Percentiles rank a stretch among this genome's conserved stretches.
Evolutionary conservation across 2,329 filamentous ascomycete species (phyloP).

Genomic region (Coleophoma cylindrospora): DNA sequence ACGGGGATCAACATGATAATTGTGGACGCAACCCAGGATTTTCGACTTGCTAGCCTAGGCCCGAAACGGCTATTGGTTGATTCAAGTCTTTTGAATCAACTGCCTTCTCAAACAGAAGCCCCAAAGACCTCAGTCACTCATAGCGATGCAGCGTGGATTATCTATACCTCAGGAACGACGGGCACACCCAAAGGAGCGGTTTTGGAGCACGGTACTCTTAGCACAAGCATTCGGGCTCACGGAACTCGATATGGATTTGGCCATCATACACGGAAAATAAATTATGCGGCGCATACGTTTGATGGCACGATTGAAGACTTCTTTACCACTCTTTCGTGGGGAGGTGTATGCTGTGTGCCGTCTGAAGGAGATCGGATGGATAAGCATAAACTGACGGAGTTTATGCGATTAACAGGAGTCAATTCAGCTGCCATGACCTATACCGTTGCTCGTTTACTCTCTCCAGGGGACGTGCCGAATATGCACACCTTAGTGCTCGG

Average conservation of each 20-base stretch:
- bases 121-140: constrained; percentile 2
- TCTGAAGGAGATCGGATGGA: constrained; percentile 11
- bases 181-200: constrained; percentile 12
- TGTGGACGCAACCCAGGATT: neutral
- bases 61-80: neutral
- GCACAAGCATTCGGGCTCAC: constrained; percentile 2
- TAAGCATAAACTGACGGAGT: constrained; percentile 4
- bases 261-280: constrained; percentile 6
- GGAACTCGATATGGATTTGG: constrained; percentile 5
- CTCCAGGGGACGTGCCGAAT: constrained; percentile 8
- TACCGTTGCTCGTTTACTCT: constrained; percentile 9
- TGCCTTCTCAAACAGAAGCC: neutral
- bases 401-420: constrained; percentile 4
- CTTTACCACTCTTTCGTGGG: constrained; percentile 11
- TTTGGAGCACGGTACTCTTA: constrained; percentile 7
- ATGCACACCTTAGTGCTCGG: constrained; percentile 8
- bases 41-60: neutral
- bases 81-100: neutral
- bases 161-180: constrained; percentile 12
- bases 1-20: neutral
- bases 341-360: constrained; percentile 12
- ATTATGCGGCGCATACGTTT: constrained; percentile 11
- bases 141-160: constrained; percentile 7
- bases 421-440: constrained; percentile 12
- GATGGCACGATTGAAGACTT: constrained; percentile 9